These are phyloP conservation scores for Ilyonectria robusta DNA, from an alignment of 2,329 filamentous ascomycete genomes.

Conservation along the genomic window DNA sequence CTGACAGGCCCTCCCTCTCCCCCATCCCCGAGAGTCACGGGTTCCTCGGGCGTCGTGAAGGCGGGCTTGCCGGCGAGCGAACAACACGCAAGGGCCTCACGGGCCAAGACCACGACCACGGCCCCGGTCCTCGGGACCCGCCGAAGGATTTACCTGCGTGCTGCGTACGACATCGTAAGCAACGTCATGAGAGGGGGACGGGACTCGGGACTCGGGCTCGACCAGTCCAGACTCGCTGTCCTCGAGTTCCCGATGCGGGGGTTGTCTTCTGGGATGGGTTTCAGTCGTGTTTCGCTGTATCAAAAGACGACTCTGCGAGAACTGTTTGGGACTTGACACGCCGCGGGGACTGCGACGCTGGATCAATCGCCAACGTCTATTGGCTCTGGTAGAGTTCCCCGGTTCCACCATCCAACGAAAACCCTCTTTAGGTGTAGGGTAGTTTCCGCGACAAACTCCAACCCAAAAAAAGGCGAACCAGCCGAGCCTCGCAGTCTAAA, in stretches of 20 bases:
- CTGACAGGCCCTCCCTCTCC: conserved; percentile 6
- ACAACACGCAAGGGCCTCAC: conserved; percentile 17
- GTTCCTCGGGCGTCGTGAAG: neutral
- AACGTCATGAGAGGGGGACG: neutral
- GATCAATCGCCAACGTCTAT: neutral
- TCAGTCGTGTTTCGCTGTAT: conserved; percentile 44
- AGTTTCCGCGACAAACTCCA: neutral
- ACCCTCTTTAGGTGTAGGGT: neutral
- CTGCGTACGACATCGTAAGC: neutral
- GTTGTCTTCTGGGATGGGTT: conserved; percentile 27
- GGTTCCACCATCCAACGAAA: neutral
- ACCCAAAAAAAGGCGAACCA: no score
- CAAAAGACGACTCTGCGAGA: conserved; percentile 18
- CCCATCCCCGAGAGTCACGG: conserved; percentile 11
- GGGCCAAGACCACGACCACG: conserved; percentile 18
- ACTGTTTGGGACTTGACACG: conserved; percentile 36
- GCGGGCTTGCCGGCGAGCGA: conserved; percentile 24
- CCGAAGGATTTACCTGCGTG: neutral
- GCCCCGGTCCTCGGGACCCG: conserved; percentile 14
- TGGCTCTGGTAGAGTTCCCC: neutral
- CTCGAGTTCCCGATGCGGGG: conserved; percentile 1
- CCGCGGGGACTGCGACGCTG: conserved; percentile 7
- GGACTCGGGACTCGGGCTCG: neutral
- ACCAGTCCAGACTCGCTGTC: neutral
- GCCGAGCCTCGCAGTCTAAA: neutral